phyloP scores from a whole-genome alignment of 129 eudicot species.

The carrot (Daucus carota) region DH1_v3.0 NC_030385.2:9613501-9614000 shows the following conservation, averaged over 20 bases:
- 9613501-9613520: constrained; percentile 92
- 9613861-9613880: no score
- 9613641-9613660: no score
- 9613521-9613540: constrained; percentile 93
- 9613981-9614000: no score
- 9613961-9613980: no score
- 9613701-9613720: constrained; percentile 73
- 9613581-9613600: neutral
- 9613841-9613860: no score
- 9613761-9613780: constrained; percentile 51
- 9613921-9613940: no score
- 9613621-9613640: neutral
- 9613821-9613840: neutral
- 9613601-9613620: neutral
- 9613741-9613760: constrained; percentile 89
- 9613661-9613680: constrained; percentile 3
- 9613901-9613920: no score
- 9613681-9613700: constrained; percentile 48
- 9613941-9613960: no score
- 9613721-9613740: constrained; percentile 81
- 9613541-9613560: constrained; percentile 81
- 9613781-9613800: neutral
- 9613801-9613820: neutral
- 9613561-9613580: constrained; percentile 62
- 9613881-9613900: no score